These are phyloP conservation scores for Tagetes erecta DNA, from an alignment of 129 eudicot species.

Conservation along the genomic window DNA sequence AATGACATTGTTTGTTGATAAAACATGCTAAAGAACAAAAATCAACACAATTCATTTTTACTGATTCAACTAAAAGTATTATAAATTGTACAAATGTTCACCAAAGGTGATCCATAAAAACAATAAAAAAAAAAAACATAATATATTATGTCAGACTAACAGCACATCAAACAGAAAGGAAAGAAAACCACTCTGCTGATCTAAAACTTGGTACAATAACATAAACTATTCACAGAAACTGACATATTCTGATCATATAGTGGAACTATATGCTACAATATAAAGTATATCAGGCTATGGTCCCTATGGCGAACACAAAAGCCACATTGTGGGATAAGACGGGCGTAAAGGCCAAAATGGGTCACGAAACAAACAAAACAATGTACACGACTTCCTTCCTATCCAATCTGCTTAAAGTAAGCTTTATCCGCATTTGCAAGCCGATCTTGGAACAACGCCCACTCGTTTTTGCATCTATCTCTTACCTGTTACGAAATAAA, in stretches of 20 bases:
- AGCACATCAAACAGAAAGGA: conserved; percentile 20
- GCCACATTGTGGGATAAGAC: conserved; percentile 11
- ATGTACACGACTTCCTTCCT: conserved; percentile 48
- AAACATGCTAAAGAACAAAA: background rate
- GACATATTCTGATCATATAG: conserved; percentile 25
- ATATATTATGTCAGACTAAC: too few species aligned
- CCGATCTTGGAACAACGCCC: conserved; percentile 83
- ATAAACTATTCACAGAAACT: conserved; percentile 46
- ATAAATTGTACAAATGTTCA: conserved; percentile 26
- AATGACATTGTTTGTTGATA: background rate
- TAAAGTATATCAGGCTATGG: conserved; percentile 26
- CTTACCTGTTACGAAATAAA: conserved; percentile 48
- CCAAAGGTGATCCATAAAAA: conserved; percentile 35
- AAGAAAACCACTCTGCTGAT: conserved; percentile 26
- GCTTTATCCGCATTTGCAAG: conserved; percentile 72
- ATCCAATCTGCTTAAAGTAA: conserved; percentile 49
- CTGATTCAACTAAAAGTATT: background rate
- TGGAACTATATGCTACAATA: conserved; percentile 34
- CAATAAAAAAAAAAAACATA: too few species aligned
- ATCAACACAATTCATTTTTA: background rate
- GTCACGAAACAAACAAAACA: conserved; percentile 31
- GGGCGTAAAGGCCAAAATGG: conserved; percentile 28
- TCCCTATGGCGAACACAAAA: conserved; percentile 31
- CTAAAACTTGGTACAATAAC: conserved; percentile 15
- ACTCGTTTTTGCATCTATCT: conserved; percentile 76